Evolutionary conservation across 331 rosid species (phyloP), one percentile per base, ranked within the genome.

Genomic region (Malus hybrid): DNA sequence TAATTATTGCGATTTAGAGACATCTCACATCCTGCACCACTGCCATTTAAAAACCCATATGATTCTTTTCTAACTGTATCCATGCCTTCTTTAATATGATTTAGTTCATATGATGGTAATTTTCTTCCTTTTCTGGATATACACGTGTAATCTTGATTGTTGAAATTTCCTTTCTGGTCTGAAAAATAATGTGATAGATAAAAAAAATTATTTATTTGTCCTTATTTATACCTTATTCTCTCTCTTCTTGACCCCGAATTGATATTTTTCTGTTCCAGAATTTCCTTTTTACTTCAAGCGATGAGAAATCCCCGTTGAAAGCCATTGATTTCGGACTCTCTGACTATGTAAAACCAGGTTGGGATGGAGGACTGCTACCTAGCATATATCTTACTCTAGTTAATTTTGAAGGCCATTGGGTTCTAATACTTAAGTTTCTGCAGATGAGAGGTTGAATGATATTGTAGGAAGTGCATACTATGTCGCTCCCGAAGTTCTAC

Each of bases 261-360:
- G 11, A 44, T 72, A 61, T 80, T 82, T 44, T 86, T 83, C 77
- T 86, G 62, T 77, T 79, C 63, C 89, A 93, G 97, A 93, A 90
- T 83, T 93, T 93, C 83, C 97, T 93, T 76, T 93, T 82, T 69
- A 72, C 84, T 72, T 74, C 96, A 20, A 85, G 79, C 67, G 97
- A 90, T 63, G 96, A 93, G 48, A 84, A 83, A 52, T 85, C 97
- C 39, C 57, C 83, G 2, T 67, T 93, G 68, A 93, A 93, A 75
- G 97, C 90, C 67, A 93, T 93, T 81, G 97, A 93, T 80, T 90
- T 93, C 57, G 97, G 97, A 73, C 90, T 93, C 59, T 93, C 97
- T 48, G 97, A 93, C 80, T 93, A 88, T 69, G 97, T 93, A 70
- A 93, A 93, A 86, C 97, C 97, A 86, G 97, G 97, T 90, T 29